These are phyloP conservation scores for Cladosporium sp. DNA, from an alignment of 2,329 filamentous ascomycete genomes.

Conservation along the genomic window DNA sequence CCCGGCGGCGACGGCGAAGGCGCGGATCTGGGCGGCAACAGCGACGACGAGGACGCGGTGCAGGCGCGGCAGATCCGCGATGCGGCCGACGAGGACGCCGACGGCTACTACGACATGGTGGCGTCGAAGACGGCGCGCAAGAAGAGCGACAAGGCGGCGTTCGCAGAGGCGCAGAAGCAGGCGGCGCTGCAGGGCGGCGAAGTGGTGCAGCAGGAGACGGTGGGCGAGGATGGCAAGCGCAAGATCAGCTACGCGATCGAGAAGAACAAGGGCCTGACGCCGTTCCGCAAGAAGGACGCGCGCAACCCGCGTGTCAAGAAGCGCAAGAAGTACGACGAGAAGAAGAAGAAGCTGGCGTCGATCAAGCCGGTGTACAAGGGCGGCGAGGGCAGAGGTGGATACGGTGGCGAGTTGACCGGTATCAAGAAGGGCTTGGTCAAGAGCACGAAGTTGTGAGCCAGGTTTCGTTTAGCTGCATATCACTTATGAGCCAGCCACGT, in stretches of 20 bases:
- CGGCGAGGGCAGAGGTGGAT: slow-evolving; percentile 75
- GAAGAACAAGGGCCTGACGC: slow-evolving; percentile 94
- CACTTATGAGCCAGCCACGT: background rate
- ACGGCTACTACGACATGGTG: slow-evolving; percentile 87
- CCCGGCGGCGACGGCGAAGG: slow-evolving; percentile 38
- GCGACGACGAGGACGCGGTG: slow-evolving; percentile 57
- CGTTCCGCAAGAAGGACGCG: slow-evolving; percentile 86
- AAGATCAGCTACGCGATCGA: slow-evolving; percentile 90
- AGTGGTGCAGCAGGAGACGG: slow-evolving; percentile 59
- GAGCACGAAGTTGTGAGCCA: slow-evolving; percentile 73
- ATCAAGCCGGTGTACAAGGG: slow-evolving; percentile 83
- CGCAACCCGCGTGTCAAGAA: slow-evolving; percentile 97
- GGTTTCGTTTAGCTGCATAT: background rate
- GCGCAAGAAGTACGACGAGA: slow-evolving; percentile 90
- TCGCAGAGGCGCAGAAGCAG: slow-evolving; percentile 49
- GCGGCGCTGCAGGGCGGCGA: slow-evolving; percentile 52
- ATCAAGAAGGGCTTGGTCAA: slow-evolving; percentile 92
- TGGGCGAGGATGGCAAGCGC: slow-evolving; percentile 80
- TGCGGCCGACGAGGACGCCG: slow-evolving; percentile 44
- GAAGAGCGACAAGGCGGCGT: slow-evolving; percentile 70
- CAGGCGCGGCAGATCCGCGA: slow-evolving; percentile 46
- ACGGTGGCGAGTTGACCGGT: slow-evolving; percentile 86
- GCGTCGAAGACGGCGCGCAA: slow-evolving; percentile 57
- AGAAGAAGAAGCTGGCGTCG: slow-evolving; percentile 92
- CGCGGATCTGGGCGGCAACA: slow-evolving; percentile 64